Percentiles rank a stretch among this genome's conserved stretches.
These are phyloP conservation scores for Atalantia buxifolia DNA, from an alignment of 345 rosid genomes.

Conservation along the genomic window DNA sequence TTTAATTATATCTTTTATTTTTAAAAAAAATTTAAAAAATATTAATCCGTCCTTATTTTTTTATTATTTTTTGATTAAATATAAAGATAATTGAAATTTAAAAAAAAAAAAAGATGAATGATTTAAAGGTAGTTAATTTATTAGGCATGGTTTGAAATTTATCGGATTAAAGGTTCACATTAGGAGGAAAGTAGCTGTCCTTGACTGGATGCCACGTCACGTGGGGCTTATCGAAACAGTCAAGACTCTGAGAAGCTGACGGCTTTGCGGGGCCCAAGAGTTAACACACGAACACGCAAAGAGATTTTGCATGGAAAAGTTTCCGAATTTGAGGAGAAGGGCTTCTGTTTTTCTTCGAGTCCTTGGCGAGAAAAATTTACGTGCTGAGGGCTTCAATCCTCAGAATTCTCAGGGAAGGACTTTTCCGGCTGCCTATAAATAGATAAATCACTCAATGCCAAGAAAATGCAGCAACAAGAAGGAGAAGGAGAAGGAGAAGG, in stretches of 20 bases:
- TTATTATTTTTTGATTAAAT: too few species aligned
- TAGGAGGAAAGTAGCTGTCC: not conserved
- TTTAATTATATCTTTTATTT: too few species aligned
- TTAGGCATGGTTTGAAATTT: too few species aligned
- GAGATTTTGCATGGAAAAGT: not conserved
- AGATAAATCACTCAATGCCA: not conserved
- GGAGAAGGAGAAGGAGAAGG: too few species aligned
- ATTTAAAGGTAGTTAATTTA: too few species aligned
- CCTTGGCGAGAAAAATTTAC: not conserved
- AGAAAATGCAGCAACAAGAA: not conserved
- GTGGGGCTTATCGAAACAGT: not conserved
- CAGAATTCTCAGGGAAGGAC: constrained; percentile 49
- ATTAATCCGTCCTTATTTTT: too few species aligned
- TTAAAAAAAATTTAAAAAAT: too few species aligned
- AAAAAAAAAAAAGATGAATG: too few species aligned
- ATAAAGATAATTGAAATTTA: too few species aligned
- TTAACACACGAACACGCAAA: not conserved
- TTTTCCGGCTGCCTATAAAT: constrained; percentile 37
- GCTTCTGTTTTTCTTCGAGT: not conserved
- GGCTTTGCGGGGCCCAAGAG: not conserved
- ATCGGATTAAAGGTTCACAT: too few species aligned
- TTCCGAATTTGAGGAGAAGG: constrained; percentile 20
- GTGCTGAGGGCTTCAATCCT: constrained; percentile 30
- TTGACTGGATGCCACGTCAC: not conserved
- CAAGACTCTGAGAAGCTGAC: not conserved